Evolutionary conservation across 2,329 filamentous ascomycete species (phyloP), one percentile per base, ranked within the genome.

Genomic region (Alternaria dauci): DNA sequence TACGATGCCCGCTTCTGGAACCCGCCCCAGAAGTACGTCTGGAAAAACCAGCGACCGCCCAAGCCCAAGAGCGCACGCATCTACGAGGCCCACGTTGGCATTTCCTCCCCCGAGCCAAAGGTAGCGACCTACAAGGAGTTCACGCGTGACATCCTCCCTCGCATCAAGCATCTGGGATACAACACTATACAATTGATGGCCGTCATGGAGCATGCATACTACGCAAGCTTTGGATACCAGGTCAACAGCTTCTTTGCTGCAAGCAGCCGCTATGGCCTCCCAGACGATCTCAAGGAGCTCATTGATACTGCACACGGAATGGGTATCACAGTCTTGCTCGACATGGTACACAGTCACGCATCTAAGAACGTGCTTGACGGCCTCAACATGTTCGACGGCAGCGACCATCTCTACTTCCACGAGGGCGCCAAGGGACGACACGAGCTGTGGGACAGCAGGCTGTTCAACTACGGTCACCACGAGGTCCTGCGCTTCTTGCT

Each of bases 1-100:
- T 99, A 98, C 79, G 95, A 99, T 78, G 94, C 92, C 25, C 88
- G 93, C 53, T 97, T 99, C 82, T 99, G 95, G 95, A 97, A 98
- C 76, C 95, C 95, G 34, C 93, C 93, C 3, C 79, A 96, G 74
- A 87, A 83, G 73, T 98, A 98, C 78, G 83, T 87, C 55, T 96
- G 96, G 85, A 94, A 96, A 82, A 87, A 98, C 78, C 72, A 86
- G 47, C 87, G 90, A 52, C 95, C 94, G 7, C 88, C 89, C 78
- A 96, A 94, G 83, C 95, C 95, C 1, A 79, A 84, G 58, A 97
- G 93, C 71, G 88, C 87, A n/a, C 90, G 95, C 52, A 93, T 99
- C 59, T 99, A 99, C 80, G 95, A 99, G 81, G 95, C 95, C n/a
- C 95, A 99, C 75, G 93, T 99, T 42, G 95, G 95, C 52, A 99